phyloP scores from a whole-genome alignment of 345 rosid genomes.

The Combretum micranthum region DNA sequence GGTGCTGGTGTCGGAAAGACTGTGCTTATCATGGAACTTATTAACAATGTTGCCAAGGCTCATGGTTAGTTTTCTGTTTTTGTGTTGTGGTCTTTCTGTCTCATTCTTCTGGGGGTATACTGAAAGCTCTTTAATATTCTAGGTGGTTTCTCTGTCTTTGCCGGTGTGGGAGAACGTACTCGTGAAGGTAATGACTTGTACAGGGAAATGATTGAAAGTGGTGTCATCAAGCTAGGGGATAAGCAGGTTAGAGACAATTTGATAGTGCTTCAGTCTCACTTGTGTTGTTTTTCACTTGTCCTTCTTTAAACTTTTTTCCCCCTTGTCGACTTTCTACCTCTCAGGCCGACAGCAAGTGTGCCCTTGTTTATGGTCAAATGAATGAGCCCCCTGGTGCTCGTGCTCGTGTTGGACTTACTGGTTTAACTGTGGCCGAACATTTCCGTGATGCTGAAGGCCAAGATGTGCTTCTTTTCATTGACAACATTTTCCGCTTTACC shows the following conservation, averaged over 20 bases:
- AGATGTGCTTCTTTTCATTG: slow-evolving; percentile 52
- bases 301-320: background rate
- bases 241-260: slow-evolving; percentile 18
- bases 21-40: slow-evolving; percentile 21
- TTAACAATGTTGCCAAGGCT: slow-evolving; percentile 21
- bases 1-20: slow-evolving; percentile 29
- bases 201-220: slow-evolving; percentile 55
- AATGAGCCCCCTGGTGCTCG: slow-evolving; percentile 58
- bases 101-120: too few species aligned
- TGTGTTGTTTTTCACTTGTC: background rate
- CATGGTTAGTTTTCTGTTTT: slow-evolving; percentile 2
- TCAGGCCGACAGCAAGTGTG: slow-evolving; percentile 44
- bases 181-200: slow-evolving; percentile 59
- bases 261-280: background rate
- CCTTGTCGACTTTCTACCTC: background rate
- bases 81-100: too few species aligned
- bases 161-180: slow-evolving; percentile 52
- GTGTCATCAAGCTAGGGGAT: slow-evolving; percentile 50
- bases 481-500: slow-evolving; percentile 50
- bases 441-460: slow-evolving; percentile 56
- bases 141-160: slow-evolving; percentile 61
- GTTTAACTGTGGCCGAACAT: slow-evolving; percentile 49
- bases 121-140: too few species aligned
- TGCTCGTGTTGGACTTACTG: slow-evolving; percentile 57
- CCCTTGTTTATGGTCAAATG: slow-evolving; percentile 56